These are phyloP conservation scores for Fusarium sp. DNA, from an alignment of 2,329 filamentous ascomycete genomes.

Conservation along the genomic window DNA sequence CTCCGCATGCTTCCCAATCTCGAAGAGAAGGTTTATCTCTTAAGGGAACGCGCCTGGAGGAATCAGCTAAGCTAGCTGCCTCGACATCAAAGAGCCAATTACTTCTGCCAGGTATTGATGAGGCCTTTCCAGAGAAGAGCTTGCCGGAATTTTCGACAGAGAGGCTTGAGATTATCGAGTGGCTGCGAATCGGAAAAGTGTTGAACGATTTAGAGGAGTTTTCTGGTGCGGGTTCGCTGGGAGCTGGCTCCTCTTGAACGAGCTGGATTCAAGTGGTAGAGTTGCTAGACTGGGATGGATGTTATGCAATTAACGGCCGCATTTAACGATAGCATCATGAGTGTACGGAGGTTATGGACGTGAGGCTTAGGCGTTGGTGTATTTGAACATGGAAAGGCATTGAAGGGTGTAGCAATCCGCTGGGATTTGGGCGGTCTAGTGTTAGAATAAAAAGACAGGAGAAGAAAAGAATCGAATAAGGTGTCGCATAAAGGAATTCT, in stretches of 20 bases:
- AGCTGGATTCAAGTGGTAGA: background rate
- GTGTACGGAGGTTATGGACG: background rate
- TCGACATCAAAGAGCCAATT: conserved; percentile 30
- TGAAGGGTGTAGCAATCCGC: background rate
- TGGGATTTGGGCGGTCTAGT: conserved; percentile 1
- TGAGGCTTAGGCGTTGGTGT: background rate
- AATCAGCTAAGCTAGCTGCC: background rate
- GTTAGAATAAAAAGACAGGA: too few species aligned
- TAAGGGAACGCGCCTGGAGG: background rate
- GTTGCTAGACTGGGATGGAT: background rate
- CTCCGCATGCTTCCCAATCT: conserved; percentile 9
- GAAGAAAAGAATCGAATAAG: background rate
- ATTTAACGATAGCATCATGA: background rate
- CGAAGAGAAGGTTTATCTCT: conserved; percentile 11
- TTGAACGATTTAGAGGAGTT: conserved; percentile 48
- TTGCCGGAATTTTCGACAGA: conserved; percentile 13
- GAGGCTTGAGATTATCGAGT: conserved; percentile 26
- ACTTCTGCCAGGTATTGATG: conserved; percentile 23
- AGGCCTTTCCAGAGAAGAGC: background rate
- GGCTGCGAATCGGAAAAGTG: conserved; percentile 39
- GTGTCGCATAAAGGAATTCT: background rate
- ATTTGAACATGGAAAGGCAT: background rate
- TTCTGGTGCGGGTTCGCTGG: conserved; percentile 39
- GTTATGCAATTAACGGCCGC: background rate
- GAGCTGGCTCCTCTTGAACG: conserved; percentile 9